These are phyloP conservation scores for Sphagnum magellanicum DNA, from an alignment of 228 moss, liverwort and hornwort species.

Conservation along the genomic window DNA sequence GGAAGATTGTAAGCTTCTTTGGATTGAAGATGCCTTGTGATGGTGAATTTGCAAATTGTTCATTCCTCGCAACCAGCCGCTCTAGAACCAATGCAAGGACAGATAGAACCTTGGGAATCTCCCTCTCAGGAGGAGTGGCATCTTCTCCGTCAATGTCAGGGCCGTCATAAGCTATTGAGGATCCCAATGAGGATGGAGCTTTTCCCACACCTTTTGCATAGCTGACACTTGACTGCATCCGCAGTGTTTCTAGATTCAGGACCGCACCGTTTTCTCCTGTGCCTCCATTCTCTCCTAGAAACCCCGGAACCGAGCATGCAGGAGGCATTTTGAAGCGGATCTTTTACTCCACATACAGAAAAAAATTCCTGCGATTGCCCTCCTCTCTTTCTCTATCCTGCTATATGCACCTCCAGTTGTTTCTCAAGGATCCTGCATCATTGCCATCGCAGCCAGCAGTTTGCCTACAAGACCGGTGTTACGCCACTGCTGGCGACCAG, in stretches of 20 bases:
- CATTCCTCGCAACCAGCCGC: constrained; percentile 74
- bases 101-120: constrained; percentile 58
- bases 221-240: constrained; percentile 26
- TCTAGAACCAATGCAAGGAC: constrained; percentile 78
- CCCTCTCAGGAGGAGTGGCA: constrained; percentile 29
- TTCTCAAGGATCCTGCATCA: not conserved
- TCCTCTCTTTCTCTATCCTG: not conserved
- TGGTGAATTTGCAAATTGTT: constrained; percentile 42
- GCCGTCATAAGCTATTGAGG: constrained; percentile 18
- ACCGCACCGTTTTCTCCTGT: constrained; percentile 11
- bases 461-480: too few species aligned
- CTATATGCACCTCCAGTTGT: not conserved
- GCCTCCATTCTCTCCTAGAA: constrained; percentile 21
- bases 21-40: constrained; percentile 42
- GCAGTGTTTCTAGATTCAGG: constrained; percentile 24
- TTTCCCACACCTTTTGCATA: constrained; percentile 11
- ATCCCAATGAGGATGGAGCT: constrained; percentile 16
- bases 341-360: constrained; percentile 20
- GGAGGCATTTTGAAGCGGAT: constrained; percentile 29
- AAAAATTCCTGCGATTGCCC: too few species aligned
- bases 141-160: constrained; percentile 28
- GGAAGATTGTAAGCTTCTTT: constrained; percentile 74
- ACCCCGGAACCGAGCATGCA: constrained; percentile 34
- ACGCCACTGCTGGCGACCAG: too few species aligned
- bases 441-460: too few species aligned